A percentile compares a stretch with the other conserved stretches of the same genome.
These are phyloP conservation scores for Tolypocladium nubicola DNA, from an alignment of 2,329 filamentous ascomycete genomes.

Conservation along the genomic window DNA sequence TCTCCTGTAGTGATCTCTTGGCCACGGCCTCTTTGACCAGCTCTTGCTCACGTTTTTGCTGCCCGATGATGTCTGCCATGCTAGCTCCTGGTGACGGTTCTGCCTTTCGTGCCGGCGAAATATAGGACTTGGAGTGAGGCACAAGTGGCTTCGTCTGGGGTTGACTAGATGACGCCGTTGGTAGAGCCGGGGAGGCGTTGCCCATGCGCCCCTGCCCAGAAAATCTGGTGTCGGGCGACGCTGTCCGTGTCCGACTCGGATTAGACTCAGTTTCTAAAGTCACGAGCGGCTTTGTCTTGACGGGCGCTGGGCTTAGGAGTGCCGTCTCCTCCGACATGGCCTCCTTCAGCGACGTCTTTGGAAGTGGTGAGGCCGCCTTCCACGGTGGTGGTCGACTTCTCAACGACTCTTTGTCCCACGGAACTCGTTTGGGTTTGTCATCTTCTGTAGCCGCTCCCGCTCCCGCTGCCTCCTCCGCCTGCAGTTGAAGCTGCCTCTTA, in stretches of 20 bases:
- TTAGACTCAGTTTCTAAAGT: conserved; percentile 29
- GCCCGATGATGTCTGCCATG: conserved; percentile 78
- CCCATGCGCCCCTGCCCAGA: conserved; percentile 40
- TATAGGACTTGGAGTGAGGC: conserved; percentile 53
- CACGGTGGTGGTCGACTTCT: conserved; percentile 47
- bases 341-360: conserved; percentile 41
- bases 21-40: conserved; percentile 72
- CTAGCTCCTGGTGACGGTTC: conserved; percentile 60
- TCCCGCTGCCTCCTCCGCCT: conserved; percentile 33
- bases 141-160: conserved; percentile 31
- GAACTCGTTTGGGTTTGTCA: conserved; percentile 19
- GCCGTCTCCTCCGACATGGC: conserved; percentile 25
- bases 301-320: conserved; percentile 14
- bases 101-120: conserved; percentile 43
- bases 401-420: conserved; percentile 32
- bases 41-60: conserved; percentile 78
- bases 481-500: conserved; percentile 68
- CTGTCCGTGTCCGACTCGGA: conserved; percentile 34
- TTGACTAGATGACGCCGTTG: conserved; percentile 15
- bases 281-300: conserved; percentile 30
- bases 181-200: conserved; percentile 20
- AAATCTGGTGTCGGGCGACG: conserved; percentile 53
- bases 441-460: conserved; percentile 17
- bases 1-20: conserved; percentile 84
- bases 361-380: conserved; percentile 45